Percentiles rank a stretch among this genome's conserved stretches.
phyloP scores from a whole-genome alignment of 345 rosid genomes.

The Populus ilicifolia region DNA sequence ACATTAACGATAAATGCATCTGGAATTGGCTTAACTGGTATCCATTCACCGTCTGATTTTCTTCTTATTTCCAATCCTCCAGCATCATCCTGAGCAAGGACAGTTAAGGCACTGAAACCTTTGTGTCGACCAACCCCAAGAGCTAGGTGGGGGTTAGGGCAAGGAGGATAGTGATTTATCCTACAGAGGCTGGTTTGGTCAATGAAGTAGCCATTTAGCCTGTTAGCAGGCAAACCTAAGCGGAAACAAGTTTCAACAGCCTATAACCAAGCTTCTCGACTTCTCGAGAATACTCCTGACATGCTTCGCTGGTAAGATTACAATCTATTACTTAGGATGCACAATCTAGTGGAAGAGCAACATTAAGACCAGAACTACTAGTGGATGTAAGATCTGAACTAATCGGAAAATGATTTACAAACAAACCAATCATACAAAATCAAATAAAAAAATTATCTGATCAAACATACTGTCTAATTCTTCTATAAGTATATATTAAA shows the following conservation, averaged over 20 bases:
- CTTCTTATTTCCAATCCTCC: constrained; percentile 39
- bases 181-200: constrained; percentile 25
- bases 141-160: constrained; percentile 34
- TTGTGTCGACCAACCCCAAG: constrained; percentile 37
- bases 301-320: neutral
- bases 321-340: neutral
- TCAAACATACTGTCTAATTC: too few species aligned
- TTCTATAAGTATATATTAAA: too few species aligned
- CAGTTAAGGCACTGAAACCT: constrained; percentile 24
- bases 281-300: constrained; percentile 28
- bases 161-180: constrained; percentile 38
- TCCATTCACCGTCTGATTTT: constrained; percentile 40
- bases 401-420: neutral
- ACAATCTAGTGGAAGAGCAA: neutral
- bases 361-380: neutral
- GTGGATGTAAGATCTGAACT: neutral
- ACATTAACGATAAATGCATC: constrained; percentile 31
- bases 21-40: constrained; percentile 26
- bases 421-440: neutral
- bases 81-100: constrained; percentile 36
- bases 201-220: constrained; percentile 27
- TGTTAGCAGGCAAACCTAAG: constrained; percentile 26
- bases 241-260: constrained; percentile 35
- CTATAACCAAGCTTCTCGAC: constrained; percentile 20
- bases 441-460: too few species aligned